Evolutionary conservation across 208 protist genomes (phyloP).

Genomic region (Leishmania tropica): DNA sequence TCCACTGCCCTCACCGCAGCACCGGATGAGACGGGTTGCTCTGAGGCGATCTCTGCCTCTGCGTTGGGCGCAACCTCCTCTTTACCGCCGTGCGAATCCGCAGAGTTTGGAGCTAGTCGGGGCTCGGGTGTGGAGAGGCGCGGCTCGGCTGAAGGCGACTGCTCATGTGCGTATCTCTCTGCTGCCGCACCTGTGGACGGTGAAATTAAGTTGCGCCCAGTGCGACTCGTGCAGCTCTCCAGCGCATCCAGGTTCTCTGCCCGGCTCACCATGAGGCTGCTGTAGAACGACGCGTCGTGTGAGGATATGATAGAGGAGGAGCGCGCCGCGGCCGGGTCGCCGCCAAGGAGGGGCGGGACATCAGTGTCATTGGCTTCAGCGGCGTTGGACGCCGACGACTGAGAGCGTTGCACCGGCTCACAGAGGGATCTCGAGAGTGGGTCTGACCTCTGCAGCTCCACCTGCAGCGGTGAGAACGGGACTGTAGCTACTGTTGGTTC

Average conservation of each 20-base stretch:
- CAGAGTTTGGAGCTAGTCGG: background rate
- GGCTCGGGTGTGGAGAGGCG: background rate
- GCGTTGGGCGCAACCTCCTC: background rate
- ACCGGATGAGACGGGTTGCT: background rate
- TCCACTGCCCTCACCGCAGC: background rate
- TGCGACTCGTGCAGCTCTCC: background rate
- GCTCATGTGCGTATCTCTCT: background rate
- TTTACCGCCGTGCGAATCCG: background rate
- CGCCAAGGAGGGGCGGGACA: background rate
- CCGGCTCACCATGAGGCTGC: slow-evolving; percentile 15
- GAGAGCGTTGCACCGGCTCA: background rate
- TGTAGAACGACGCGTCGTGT: slow-evolving; percentile 23
- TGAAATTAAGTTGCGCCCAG: background rate
- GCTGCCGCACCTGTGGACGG: background rate
- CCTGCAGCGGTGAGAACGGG: background rate
- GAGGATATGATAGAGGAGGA: slow-evolving; percentile 33
- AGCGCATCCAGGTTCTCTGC: background rate
- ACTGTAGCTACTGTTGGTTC: background rate
- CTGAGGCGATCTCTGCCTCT: background rate
- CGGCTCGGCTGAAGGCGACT: background rate
- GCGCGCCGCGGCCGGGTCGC: background rate
- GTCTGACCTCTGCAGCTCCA: background rate
- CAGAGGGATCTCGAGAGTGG: background rate
- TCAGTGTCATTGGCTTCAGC: background rate
- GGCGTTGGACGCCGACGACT: background rate